Percentiles rank a stretch among this genome's conserved stretches.
Conservation (phyloP, 2,329 filamentous ascomycete genomes). For the Diaporthe sp. region DNA sequence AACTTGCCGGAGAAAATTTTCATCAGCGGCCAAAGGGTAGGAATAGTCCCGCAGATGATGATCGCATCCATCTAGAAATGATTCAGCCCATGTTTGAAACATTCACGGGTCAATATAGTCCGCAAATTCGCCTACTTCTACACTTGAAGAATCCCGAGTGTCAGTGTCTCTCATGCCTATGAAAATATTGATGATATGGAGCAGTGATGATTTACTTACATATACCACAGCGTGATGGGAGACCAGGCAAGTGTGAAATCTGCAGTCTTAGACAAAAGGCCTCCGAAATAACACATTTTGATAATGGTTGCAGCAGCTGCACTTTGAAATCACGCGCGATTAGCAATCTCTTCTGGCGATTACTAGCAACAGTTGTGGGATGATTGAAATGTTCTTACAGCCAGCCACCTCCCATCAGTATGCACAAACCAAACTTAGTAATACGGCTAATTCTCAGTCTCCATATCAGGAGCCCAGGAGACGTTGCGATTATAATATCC, state of each 20-base stretch:
- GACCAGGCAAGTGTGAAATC: background rate
- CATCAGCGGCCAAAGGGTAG: background rate
- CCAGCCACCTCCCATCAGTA: background rate
- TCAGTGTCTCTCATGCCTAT: background rate
- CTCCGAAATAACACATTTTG: background rate
- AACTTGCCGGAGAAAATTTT: background rate
- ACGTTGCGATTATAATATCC: slow-evolving; percentile 2
- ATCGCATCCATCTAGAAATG: background rate
- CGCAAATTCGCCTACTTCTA: background rate
- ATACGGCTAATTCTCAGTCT: background rate
- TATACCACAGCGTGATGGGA: background rate
- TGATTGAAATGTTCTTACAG: background rate
- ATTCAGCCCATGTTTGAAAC: background rate
- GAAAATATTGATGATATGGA: background rate
- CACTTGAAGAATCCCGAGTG: background rate
- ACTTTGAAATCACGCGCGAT: background rate
- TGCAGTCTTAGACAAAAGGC: background rate
- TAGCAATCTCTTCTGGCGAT: background rate
- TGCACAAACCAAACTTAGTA: background rate
- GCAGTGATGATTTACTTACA: background rate
- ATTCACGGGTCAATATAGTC: background rate
- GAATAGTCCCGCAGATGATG: background rate
- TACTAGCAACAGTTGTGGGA: background rate
- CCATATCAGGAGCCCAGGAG: background rate
- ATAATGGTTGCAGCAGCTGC: background rate